Evolutionary conservation across 1,139 yeast species (phyloP), one percentile per base, ranked within the genome.

Genomic region (Hanseniaspora sp.): DNA sequence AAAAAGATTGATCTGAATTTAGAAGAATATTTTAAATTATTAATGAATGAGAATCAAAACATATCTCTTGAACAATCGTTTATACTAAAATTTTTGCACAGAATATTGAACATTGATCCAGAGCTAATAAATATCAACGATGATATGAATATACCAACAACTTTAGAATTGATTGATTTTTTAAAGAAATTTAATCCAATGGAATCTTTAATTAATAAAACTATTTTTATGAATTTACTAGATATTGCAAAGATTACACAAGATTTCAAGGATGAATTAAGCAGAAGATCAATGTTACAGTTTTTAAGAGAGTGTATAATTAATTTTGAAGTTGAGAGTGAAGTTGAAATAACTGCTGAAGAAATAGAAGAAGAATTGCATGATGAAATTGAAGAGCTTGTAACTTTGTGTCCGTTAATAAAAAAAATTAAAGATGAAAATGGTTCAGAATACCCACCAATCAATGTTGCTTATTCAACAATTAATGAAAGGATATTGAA

Each of bases 201-300:
- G 57, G 55, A 38, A 35, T 53, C 58, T 5, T 61, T 69, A 12
- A 60, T 59, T 29, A 55, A 62, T 0, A 76, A 75, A 53, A 73
- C 77, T 62, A 79, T 88, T 48, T 76, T 87, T 48, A 80, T 81
- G 57, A 96, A 92, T 65, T 66, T 94, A 37, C 67, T 92, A 42
- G 69, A 73, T 8, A 77, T 87, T 41, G 82, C 92, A 0, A 76
- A 76, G 46, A 18, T 18, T 2, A 79, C 79, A 41, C 85, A 83
- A 64, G 98, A 92, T 65, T 87, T 80, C 63, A 83, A 90, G 59
- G 98, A 92, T 69, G 96, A 90, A 66, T 78, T 86, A 52, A 96
- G 97, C 7, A 78, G 97, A 64, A 76, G 95, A 64, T 80, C 82
- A 51, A 83, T 87, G 80, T 69, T 87, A 46, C 83, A 80, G 54